phyloP scores from a whole-genome alignment of 1,284 basidiomycete species.

The Rhodotorula sp. region DNA sequence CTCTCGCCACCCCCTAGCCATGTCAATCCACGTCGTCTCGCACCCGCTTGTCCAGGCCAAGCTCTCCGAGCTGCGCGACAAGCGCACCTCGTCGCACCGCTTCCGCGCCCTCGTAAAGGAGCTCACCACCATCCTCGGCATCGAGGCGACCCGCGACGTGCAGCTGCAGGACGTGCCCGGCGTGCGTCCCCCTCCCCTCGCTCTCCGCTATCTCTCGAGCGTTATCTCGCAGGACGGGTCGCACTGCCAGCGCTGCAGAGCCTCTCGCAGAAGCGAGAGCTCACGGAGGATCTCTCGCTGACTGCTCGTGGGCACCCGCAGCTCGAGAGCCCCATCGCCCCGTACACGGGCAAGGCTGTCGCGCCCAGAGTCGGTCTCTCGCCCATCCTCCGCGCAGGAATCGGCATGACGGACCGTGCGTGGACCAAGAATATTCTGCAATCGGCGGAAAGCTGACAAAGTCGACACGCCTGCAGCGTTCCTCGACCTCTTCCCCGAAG shows the following conservation, averaged over 20 bases:
- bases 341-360: slow-evolving; percentile 53
- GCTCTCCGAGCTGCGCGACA: slow-evolving; percentile 67
- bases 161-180: slow-evolving; percentile 64
- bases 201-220: neutral
- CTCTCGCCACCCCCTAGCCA: neutral
- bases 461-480: slow-evolving; percentile 52
- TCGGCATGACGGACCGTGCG: slow-evolving; percentile 85
- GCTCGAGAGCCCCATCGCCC: slow-evolving; percentile 49
- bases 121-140: slow-evolving; percentile 69
- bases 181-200: slow-evolving; percentile 53
- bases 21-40: slow-evolving; percentile 57
- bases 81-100: slow-evolving; percentile 66
- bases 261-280: too few species aligned
- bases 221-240: too few species aligned
- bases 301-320: neutral
- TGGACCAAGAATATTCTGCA: neutral
- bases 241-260: too few species aligned
- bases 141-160: slow-evolving; percentile 69
- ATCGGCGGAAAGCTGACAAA: too few species aligned
- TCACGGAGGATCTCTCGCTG: too few species aligned
- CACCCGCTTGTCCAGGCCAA: slow-evolving; percentile 74
- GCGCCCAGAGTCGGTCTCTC: slow-evolving; percentile 73
- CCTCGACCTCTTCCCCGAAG: slow-evolving; percentile 77
- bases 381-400: slow-evolving; percentile 86
- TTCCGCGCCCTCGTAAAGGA: slow-evolving; percentile 77